Conservation (phyloP, 176 grass and related monocot genomes). For the Rhynchospora tenuis region DNA sequence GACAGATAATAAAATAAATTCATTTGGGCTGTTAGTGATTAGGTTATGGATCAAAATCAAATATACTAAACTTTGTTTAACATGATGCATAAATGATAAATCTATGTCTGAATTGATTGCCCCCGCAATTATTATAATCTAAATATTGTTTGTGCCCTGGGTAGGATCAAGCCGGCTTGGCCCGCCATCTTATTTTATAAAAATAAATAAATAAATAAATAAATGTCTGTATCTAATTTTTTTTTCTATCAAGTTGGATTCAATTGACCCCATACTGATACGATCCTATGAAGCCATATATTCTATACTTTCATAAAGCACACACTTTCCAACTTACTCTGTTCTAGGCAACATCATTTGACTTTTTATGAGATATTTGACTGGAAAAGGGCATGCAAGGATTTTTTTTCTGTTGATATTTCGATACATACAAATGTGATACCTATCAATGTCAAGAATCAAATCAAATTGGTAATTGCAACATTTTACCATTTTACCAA, state of each 20-base stretch:
- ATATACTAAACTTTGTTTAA: neutral
- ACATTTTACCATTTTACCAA: neutral
- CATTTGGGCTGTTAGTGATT: neutral
- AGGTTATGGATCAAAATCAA: neutral
- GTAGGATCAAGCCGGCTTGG: too few species aligned
- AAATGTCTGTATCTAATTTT: neutral
- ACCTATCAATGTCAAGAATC: neutral
- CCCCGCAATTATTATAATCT: neutral
- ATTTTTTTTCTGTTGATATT: neutral
- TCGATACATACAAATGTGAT: neutral
- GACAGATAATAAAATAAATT: neutral
- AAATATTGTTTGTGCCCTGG: neutral
- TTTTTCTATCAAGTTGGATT: neutral
- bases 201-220: too few species aligned
- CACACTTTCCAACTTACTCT: neutral
- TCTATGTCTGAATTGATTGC: neutral
- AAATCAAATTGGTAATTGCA: neutral
- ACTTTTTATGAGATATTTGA: neutral
- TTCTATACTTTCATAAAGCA: neutral
- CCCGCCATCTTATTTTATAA: too few species aligned
- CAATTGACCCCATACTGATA: neutral
- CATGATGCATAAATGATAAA: neutral
- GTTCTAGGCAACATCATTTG: neutral
- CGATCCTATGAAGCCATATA: neutral
- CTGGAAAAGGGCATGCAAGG: neutral